These are phyloP conservation scores for Calonectria leucothoes DNA, from an alignment of 2,329 filamentous ascomycete species.

Conservation along the genomic window DNA sequence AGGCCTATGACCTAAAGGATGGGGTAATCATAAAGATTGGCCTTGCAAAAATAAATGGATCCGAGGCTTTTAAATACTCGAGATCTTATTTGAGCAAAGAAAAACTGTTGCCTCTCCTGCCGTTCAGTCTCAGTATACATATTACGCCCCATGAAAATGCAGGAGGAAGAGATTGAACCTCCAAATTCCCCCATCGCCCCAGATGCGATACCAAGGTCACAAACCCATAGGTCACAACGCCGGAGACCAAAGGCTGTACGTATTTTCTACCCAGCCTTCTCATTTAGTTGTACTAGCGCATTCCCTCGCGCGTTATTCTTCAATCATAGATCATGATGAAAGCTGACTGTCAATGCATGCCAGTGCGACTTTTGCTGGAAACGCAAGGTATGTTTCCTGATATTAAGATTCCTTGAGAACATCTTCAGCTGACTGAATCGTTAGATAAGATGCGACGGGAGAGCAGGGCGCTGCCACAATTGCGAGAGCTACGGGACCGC, in stretches of 20 bases:
- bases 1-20: background rate
- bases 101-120: background rate
- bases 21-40: background rate
- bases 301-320: background rate
- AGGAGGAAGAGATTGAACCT: background rate
- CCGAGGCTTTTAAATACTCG: background rate
- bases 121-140: background rate
- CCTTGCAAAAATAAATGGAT: background rate
- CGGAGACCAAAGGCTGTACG: background rate
- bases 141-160: background rate
- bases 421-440: background rate
- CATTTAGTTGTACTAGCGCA: background rate
- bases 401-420: too few species aligned
- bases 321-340: background rate
- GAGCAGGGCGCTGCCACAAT: background rate
- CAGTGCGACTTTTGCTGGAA: constrained; percentile 6
- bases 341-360: background rate
- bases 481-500: background rate
- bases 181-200: background rate
- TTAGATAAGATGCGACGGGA: background rate
- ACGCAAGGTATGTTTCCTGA: background rate
- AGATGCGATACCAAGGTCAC: background rate
- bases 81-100: background rate
- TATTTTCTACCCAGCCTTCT: background rate
- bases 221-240: background rate